phyloP scores from a whole-genome alignment of 2,329 filamentous ascomycete species.

The Stachybotrys elegans region DNA sequence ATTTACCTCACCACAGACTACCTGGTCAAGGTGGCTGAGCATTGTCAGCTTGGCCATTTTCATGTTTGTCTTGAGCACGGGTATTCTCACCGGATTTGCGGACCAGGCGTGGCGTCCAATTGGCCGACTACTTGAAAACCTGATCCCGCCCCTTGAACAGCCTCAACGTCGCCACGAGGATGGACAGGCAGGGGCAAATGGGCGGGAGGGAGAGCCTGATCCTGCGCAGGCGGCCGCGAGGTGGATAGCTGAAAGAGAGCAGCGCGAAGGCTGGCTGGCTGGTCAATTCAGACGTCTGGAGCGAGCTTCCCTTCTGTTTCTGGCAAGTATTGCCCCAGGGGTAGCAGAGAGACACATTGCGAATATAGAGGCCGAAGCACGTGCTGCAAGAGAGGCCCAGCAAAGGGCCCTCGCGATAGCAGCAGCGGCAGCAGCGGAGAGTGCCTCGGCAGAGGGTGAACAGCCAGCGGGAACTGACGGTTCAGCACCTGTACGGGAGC shows the following conservation, averaged over 20 bases:
- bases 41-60: constrained; percentile 48
- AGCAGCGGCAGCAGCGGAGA: constrained; percentile 22
- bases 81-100: constrained; percentile 49
- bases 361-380: constrained; percentile 47
- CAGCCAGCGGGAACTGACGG: no score
- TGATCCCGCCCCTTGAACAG: constrained; percentile 48
- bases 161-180: constrained; percentile 15
- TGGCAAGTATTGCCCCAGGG: constrained; percentile 62
- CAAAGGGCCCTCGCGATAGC: constrained; percentile 33
- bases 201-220: constrained; percentile 27
- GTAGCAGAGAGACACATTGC: constrained; percentile 62
- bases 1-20: constrained; percentile 54
- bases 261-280: constrained; percentile 25
- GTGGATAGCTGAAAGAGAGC: constrained; percentile 37
- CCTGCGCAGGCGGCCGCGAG: constrained; percentile 50
- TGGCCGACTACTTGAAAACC: constrained; percentile 52
- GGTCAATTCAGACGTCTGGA: constrained; percentile 48
- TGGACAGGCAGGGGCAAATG: constrained; percentile 15
- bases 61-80: constrained; percentile 56
- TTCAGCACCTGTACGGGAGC: no score
- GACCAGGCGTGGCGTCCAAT: constrained; percentile 53
- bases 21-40: constrained; percentile 54
- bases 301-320: constrained; percentile 56
- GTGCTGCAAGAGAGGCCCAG: constrained; percentile 37
- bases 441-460: constrained; percentile 4